Percentiles rank a stretch among this genome's conserved stretches.
phyloP scores from a whole-genome alignment of 352 stramenopile genomes.

The Globisporangium iwayamae region DNA sequence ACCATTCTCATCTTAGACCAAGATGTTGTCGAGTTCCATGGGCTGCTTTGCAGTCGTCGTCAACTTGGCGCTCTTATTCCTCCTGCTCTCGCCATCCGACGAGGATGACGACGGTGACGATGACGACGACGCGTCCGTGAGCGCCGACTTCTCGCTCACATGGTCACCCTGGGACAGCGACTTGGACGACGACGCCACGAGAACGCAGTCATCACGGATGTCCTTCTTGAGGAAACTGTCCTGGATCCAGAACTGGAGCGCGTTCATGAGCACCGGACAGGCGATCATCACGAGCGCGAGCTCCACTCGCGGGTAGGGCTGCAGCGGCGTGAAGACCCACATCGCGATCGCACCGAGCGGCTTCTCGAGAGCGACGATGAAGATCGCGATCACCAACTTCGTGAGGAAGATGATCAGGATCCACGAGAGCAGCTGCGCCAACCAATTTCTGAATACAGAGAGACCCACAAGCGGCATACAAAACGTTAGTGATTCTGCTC shows the following conservation, averaged over 20 bases:
- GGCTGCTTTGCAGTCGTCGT: not conserved
- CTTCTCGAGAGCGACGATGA: constrained; percentile 70
- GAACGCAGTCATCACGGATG: constrained; percentile 50
- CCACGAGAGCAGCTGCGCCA: constrained; percentile 74
- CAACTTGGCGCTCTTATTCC: not conserved
- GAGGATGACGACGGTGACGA: constrained; percentile 5
- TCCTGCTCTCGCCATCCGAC: not conserved
- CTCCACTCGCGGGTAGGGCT: constrained; percentile 64
- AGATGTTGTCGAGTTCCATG: not conserved
- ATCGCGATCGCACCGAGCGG: constrained; percentile 54
- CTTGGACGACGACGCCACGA: constrained; percentile 29
- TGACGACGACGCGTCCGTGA: constrained; percentile 15
- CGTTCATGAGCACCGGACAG: constrained; percentile 87
- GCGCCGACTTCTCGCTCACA: constrained; percentile 15
- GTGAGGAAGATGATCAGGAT: constrained; percentile 75
- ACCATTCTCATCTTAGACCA: not conserved
- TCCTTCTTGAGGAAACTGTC: constrained; percentile 90
- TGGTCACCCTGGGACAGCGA: constrained; percentile 19
- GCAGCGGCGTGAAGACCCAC: constrained; percentile 69
- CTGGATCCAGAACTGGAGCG: constrained; percentile 87
- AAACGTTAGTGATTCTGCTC: not conserved
- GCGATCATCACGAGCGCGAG: constrained; percentile 85
- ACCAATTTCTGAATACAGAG: constrained; percentile 39
- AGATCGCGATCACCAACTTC: constrained; percentile 73
- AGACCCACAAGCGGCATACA: not conserved